Evolutionary conservation across 345 rosid genomes (phyloP), one percentile per base, ranked within the genome.

Genomic region (Euphorbia tirucalli): DNA sequence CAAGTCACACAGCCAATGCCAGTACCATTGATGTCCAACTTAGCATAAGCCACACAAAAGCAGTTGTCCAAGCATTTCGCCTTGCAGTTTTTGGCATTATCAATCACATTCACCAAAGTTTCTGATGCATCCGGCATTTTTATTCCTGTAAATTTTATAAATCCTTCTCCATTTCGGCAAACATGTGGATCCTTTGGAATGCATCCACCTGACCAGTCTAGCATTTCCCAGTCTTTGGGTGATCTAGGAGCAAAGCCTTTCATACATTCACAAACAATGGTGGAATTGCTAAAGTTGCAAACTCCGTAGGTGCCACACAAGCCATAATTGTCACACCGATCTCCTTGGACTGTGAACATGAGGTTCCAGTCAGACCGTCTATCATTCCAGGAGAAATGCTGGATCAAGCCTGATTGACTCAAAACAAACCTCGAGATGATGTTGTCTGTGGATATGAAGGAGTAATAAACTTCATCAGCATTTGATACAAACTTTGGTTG

Each of bases 391-490:
- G 80, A 35, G 1, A 65, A 73, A 56, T 76, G 71, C 65, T 66
- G 80, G 27, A 75, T 43, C 4, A 15, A 0, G 37, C 84, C 85
- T 22, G 65, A 65, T 8, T 64, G 61, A 30, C 73, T 78, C 58
- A 75, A 65, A 1, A 65, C 21, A 46, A 82, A 61, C 66, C 82
- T 70, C 22, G 75, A 69, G n/a, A 62, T 30, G 21, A 62, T 41
- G 32, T 21, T 52, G 28, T 64, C 18, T 0, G 27, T 65, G 19
- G 43, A 65, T 27, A 37, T 19, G 49, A 66, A 72, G 1, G 72
- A 37, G 49, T 75, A 81, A 65, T 69, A 81, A 4, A 72, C 73
- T 32, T 81, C 79, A 50, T 75, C 65, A 8, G 19, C 13, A 30
- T 70, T 71, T 11, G 73, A 58, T 11, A 54, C 69, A 52, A 81